A percentile compares a stretch with the other conserved stretches of the same genome.
Evolutionary conservation across 257 asterid species (phyloP).

Genomic region (Plantago elongata): DNA sequence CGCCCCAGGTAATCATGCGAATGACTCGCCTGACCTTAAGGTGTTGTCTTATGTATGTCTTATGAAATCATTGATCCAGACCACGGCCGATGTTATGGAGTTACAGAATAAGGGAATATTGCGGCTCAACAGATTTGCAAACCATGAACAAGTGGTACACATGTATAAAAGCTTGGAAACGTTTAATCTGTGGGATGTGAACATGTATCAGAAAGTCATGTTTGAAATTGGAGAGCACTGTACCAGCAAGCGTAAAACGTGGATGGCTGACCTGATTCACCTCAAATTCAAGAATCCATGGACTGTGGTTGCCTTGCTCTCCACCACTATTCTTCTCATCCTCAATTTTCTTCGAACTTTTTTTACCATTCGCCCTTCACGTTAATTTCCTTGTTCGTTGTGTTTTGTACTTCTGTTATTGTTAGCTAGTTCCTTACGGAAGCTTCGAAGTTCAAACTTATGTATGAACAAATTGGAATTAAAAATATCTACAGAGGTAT

Average conservation of each 20-base stretch:
- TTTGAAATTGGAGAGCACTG: neutral
- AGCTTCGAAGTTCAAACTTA: too few species aligned
- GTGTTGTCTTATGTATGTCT: neutral
- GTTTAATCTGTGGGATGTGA: neutral
- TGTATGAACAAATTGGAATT: too few species aligned
- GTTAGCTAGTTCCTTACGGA: too few species aligned
- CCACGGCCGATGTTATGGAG: neutral
- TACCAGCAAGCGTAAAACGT: neutral
- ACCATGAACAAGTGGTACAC: neutral
- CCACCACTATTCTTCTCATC: neutral
- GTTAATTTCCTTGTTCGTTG: too few species aligned
- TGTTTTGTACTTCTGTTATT: too few species aligned
- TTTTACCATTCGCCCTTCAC: neutral
- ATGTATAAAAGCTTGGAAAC: neutral
- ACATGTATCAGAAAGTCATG: neutral
- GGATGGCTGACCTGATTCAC: slow-evolving; percentile 1
- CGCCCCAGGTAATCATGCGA: too few species aligned
- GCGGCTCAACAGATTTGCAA: neutral
- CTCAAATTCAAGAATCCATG: neutral
- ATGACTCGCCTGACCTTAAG: too few species aligned
- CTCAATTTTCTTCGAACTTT: neutral
- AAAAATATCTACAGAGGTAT: too few species aligned
- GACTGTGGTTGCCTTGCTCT: neutral
- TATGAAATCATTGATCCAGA: neutral
- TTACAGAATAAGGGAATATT: neutral